A percentile compares a stretch with the other conserved stretches of the same genome.
These are phyloP conservation scores for Wickerhamomyces chambardii DNA, from an alignment of 805 yeast species.

Conservation along the genomic window DNA sequence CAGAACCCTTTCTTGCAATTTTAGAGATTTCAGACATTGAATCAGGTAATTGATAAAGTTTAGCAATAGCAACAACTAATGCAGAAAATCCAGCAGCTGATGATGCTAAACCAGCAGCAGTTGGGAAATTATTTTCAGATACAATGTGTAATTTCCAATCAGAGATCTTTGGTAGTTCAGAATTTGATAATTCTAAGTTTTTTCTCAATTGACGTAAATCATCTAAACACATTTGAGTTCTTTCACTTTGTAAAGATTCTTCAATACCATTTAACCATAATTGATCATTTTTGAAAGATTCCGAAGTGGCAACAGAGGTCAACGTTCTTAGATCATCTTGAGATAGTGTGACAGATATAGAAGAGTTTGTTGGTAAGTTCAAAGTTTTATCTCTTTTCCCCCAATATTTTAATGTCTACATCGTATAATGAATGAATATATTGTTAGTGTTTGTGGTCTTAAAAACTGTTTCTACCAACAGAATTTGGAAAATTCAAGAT, in stretches of 20 bases:
- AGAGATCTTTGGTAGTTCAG: conserved; percentile 51
- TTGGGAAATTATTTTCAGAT: conserved; percentile 94
- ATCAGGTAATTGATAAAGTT: conserved; percentile 78
- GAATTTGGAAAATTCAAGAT: too few relatives aligned
- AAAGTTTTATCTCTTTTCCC: conserved; percentile 89
- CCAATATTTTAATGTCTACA: conserved; percentile 90
- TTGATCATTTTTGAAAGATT: conserved; percentile 47
- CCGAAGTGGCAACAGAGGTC: conserved; percentile 76
- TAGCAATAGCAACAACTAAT: conserved; percentile 80
- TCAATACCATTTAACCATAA: conserved; percentile 82
- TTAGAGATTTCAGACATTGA: conserved; percentile 77
- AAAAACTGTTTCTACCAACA: too few relatives aligned
- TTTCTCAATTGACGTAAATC: conserved; percentile 66
- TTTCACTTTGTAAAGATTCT: conserved; percentile 57
- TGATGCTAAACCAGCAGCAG: conserved; percentile 98
- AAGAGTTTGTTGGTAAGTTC: conserved; percentile 92
- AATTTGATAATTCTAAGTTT: conserved; percentile 45
- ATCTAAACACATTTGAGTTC: conserved; percentile 63
- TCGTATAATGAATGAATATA: too few relatives aligned
- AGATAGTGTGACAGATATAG: conserved; percentile 88
- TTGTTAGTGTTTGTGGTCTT: too few relatives aligned
- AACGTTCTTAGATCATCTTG: conserved; percentile 87
- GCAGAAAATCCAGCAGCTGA: conserved; percentile 99
- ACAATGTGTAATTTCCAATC: conserved; percentile 68
- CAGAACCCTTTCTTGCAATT: conserved; percentile 97